phyloP scores from a whole-genome alignment of 805 yeast species.

The Spencermartinsiella europaea region DNA sequence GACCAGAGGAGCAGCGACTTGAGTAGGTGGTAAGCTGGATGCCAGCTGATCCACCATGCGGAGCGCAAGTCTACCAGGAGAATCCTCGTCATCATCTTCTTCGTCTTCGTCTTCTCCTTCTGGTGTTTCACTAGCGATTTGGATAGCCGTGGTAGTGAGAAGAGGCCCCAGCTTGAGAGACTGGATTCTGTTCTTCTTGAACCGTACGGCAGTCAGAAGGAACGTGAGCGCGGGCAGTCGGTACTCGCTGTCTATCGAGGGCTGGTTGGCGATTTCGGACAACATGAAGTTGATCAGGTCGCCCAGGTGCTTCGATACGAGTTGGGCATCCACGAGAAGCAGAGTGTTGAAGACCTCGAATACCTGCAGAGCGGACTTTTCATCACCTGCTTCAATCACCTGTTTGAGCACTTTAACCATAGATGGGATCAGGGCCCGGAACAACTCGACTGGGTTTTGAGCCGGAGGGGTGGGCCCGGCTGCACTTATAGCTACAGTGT shows the following conservation, averaged over 20 bases:
- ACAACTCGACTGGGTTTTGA: slow-evolving; percentile 44
- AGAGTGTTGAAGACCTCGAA: slow-evolving; percentile 84
- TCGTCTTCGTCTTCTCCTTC: slow-evolving; percentile 78
- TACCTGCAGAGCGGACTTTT: slow-evolving; percentile 63
- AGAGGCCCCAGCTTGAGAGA: slow-evolving; percentile 80
- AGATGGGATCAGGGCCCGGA: slow-evolving; percentile 64
- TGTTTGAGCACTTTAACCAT: slow-evolving; percentile 78
- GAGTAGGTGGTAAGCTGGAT: slow-evolving; percentile 84
- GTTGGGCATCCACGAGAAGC: slow-evolving; percentile 66
- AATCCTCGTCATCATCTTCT: slow-evolving; percentile 88
- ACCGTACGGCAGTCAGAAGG: slow-evolving; percentile 69
- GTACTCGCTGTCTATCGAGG: slow-evolving; percentile 65
- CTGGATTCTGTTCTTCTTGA: slow-evolving; percentile 74
- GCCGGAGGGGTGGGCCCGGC: slow-evolving; percentile 46
- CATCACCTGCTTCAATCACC: slow-evolving; percentile 65
- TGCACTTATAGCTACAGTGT: slow-evolving; percentile 52
- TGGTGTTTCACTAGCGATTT: slow-evolving; percentile 72
- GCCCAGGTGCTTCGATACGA: slow-evolving; percentile 70
- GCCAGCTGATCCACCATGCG: slow-evolving; percentile 76
- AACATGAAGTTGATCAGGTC: slow-evolving; percentile 67
- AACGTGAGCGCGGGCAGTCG: slow-evolving; percentile 82
- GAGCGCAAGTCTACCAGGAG: slow-evolving; percentile 71
- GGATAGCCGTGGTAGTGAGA: slow-evolving; percentile 66
- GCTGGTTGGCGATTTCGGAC: slow-evolving; percentile 61
- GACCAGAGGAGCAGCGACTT: slow-evolving; percentile 76